These are phyloP conservation scores for Scheffersomyces coipomensis DNA, from an alignment of 805 yeast species.

Conservation along the genomic window DNA sequence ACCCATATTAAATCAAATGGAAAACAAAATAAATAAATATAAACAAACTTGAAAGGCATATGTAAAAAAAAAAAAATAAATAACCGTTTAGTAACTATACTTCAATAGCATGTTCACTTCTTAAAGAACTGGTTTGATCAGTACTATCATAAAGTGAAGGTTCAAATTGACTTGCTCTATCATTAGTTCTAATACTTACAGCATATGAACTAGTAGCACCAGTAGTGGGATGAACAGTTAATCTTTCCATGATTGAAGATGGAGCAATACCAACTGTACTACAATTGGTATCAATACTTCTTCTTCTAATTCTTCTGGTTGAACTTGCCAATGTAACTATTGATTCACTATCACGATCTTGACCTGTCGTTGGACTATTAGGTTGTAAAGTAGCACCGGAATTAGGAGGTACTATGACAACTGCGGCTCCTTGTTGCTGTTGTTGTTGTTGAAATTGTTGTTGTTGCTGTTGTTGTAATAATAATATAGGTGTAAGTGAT, in stretches of 20 bases:
- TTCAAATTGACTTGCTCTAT: conserved; percentile 8
- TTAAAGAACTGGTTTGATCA: conserved; percentile 8
- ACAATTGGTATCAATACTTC: conserved; percentile 54
- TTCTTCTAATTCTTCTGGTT: conserved; percentile 35
- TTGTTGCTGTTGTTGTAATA: neutral
- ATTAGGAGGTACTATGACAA: neutral
- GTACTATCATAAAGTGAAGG: conserved; percentile 4
- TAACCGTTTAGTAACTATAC: neutral
- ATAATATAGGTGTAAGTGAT: conserved; percentile 12
- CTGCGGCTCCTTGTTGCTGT: neutral
- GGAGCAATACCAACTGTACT: conserved; percentile 72
- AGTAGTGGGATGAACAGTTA: conserved; percentile 31
- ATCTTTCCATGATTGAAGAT: conserved; percentile 64
- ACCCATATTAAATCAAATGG: no score
- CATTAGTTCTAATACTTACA: conserved; percentile 12
- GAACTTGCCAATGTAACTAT: conserved; percentile 44
- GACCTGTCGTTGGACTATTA: conserved; percentile 1
- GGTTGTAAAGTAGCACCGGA: conserved; percentile 8
- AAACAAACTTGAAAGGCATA: no score
- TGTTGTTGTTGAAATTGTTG: conserved; percentile 2
- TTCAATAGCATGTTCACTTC: conserved; percentile 1
- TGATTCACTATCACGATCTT: conserved; percentile 40
- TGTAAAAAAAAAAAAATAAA: neutral
- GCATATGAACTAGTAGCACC: conserved; percentile 22
- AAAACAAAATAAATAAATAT: no score